Conservation (phyloP, 2,329 filamentous ascomycete species). For the Phymatotrichopsis omnivora region DNA sequence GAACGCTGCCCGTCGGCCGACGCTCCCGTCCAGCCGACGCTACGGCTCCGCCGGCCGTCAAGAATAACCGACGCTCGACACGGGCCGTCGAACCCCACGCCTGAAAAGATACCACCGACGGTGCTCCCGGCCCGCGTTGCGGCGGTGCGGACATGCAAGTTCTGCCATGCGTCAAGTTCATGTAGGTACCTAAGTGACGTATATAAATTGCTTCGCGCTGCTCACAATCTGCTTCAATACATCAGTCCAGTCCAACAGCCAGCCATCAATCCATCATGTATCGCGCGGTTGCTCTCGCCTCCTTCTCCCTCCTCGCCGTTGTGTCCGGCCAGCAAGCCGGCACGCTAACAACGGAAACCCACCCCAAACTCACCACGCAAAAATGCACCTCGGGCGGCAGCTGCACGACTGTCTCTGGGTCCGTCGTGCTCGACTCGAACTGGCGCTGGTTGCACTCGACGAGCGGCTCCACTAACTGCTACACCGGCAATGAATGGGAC, state of each 20-base stretch:
- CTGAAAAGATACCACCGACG: background rate
- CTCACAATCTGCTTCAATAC: slow-evolving; percentile 7
- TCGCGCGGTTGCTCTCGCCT: slow-evolving; percentile 36
- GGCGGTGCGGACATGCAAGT: background rate
- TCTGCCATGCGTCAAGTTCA: background rate
- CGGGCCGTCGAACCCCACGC: background rate
- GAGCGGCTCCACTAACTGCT: slow-evolving; percentile 46
- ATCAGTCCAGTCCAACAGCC: background rate
- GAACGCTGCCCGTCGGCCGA: no score
- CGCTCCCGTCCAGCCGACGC: no score
- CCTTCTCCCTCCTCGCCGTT: slow-evolving; percentile 38
- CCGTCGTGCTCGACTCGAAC: slow-evolving; percentile 48
- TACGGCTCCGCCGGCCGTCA: slow-evolving; percentile 10
- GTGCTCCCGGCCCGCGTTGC: background rate
- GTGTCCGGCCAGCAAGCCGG: slow-evolving; percentile 45
- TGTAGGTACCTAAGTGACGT: background rate
- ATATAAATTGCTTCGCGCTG: slow-evolving; percentile 6
- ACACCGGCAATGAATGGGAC: slow-evolving; percentile 46
- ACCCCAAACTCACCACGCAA: slow-evolving; percentile 46
- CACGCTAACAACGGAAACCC: slow-evolving; percentile 41
- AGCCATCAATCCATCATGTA: slow-evolving; percentile 2
- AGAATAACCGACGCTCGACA: no score
- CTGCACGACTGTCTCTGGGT: slow-evolving; percentile 44
- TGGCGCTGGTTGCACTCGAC: slow-evolving; percentile 49
- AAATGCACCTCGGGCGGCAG: slow-evolving; percentile 43